Percentiles rank a stretch among this genome's conserved stretches.
Conservation (phyloP, 441 rosid genomes). For the Hura crepitans region DNA sequence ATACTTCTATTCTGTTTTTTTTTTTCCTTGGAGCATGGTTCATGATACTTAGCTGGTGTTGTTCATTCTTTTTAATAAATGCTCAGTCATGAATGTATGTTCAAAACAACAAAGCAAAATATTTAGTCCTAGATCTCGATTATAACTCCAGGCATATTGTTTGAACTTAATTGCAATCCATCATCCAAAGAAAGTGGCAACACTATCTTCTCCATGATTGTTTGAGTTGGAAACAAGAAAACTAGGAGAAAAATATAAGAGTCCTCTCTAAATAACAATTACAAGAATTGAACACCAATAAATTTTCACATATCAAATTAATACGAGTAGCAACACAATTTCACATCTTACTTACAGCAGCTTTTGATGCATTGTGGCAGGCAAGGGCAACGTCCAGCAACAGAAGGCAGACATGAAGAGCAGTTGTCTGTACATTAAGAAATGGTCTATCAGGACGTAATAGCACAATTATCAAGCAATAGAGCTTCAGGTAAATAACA, state of each 20-base stretch:
- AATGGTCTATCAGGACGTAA: slow-evolving; percentile 23
- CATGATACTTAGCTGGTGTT: not conserved
- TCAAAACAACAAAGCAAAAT: not conserved
- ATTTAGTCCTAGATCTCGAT: not conserved
- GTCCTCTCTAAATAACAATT: not conserved
- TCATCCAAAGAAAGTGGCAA: slow-evolving; percentile 3
- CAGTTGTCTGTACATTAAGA: slow-evolving; percentile 62
- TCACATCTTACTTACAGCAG: slow-evolving; percentile 57
- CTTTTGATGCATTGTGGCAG: slow-evolving; percentile 66
- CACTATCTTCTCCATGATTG: slow-evolving; percentile 13
- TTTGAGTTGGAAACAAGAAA: slow-evolving; percentile 8
- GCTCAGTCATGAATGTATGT: not conserved
- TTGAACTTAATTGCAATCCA: not conserved
- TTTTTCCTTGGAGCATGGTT: not conserved
- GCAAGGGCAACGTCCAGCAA: slow-evolving; percentile 83
- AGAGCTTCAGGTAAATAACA: slow-evolving; percentile 7
- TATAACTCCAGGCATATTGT: not conserved
- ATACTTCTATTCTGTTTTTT: not conserved
- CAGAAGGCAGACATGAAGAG: slow-evolving; percentile 81
- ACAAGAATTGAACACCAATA: slow-evolving; percentile 1
- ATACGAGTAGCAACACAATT: not conserved
- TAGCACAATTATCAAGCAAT: slow-evolving; percentile 15
- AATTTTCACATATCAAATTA: not conserved
- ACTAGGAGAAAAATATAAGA: not conserved
- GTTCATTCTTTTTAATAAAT: not conserved